Evolutionary conservation across 176 grass and related monocot genomes (phyloP).

Genomic region (Eragrostis curvula): DNA sequence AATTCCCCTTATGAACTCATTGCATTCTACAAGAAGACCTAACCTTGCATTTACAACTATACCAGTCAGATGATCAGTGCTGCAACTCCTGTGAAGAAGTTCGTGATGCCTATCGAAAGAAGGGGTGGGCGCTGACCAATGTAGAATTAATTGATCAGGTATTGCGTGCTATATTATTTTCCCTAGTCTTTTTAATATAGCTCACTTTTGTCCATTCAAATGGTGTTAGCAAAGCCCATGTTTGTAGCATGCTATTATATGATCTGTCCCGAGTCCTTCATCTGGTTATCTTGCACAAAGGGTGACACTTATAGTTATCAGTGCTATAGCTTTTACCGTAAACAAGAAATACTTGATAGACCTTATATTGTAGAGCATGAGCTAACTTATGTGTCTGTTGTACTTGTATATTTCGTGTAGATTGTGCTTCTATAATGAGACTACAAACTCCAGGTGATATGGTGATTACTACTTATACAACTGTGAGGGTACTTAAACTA

Average conservation of each 20-base stretch:
- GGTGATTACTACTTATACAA: neutral
- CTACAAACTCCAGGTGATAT: neutral
- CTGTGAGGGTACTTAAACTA: neutral
- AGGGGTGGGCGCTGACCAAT: constrained; percentile 86
- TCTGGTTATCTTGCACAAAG: constrained; percentile 23
- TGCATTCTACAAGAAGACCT: constrained; percentile 22
- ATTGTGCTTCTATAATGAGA: constrained; percentile 24
- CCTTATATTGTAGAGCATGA: constrained; percentile 8
- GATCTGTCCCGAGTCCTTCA: constrained; percentile 13
- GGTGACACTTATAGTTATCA: neutral
- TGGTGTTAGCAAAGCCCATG: constrained; percentile 31
- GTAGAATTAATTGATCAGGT: constrained; percentile 93
- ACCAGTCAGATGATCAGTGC: constrained; percentile 92
- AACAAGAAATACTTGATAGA: neutral
- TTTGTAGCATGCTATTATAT: constrained; percentile 14
- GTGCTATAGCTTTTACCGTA: neutral
- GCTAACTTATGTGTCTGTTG: neutral
- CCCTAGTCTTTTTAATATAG: neutral
- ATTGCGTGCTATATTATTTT: constrained; percentile 31
- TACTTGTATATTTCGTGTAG: neutral
- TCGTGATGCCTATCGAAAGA: constrained; percentile 85
- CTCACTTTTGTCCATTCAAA: constrained; percentile 23
- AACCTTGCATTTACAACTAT: constrained; percentile 43
- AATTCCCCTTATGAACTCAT: constrained; percentile 28
- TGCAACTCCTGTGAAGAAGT: constrained; percentile 99